A percentile compares a stretch with the other conserved stretches of the same genome.
Conservation (phyloP, 2,329 filamentous ascomycete genomes). For the Fusarium scirpi region DNA sequence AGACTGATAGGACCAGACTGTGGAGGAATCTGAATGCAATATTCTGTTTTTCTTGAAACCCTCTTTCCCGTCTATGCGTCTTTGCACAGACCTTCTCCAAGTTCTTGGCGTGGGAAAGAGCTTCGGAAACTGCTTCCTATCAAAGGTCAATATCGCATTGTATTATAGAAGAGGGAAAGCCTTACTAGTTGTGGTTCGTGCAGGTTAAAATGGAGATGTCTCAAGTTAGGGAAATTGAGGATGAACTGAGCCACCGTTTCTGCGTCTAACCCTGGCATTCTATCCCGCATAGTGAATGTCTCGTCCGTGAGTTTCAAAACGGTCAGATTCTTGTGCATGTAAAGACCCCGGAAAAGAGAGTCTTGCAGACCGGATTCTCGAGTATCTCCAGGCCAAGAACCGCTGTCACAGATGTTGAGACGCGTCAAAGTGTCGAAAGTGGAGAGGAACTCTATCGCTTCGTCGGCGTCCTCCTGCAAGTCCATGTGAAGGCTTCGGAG, state of each 20-base stretch:
- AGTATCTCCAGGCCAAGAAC: not conserved
- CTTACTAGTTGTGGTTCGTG: not conserved
- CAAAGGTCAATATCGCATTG: not conserved
- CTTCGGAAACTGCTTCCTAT: slow-evolving; percentile 21
- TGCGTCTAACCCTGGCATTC: slow-evolving; percentile 27
- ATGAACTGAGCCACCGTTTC: slow-evolving; percentile 14
- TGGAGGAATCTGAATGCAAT: not conserved
- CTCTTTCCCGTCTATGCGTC: not conserved
- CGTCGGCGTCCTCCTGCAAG: not conserved
- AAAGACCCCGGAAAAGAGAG: slow-evolving; percentile 24
- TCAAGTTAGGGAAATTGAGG: slow-evolving; percentile 16
- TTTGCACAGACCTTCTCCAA: slow-evolving; percentile 8
- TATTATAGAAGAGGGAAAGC: too few relatives aligned
- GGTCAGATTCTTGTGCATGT: slow-evolving; percentile 29
- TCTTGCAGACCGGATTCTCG: slow-evolving; percentile 12
- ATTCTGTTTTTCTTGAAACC: not conserved
- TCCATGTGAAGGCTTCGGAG: slow-evolving; percentile 16
- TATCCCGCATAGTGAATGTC: not conserved
- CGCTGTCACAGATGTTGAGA: slow-evolving; percentile 16
- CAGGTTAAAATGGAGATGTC: slow-evolving; percentile 24
- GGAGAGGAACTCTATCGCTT: slow-evolving; percentile 24
- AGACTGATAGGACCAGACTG: not conserved
- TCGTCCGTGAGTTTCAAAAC: slow-evolving; percentile 16
- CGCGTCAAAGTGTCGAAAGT: slow-evolving; percentile 31
- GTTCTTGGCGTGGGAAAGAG: slow-evolving; percentile 11